These are phyloP conservation scores for Erigeron canadensis DNA, from an alignment of 129 eudicot genomes.

Conservation along the genomic window DNA sequence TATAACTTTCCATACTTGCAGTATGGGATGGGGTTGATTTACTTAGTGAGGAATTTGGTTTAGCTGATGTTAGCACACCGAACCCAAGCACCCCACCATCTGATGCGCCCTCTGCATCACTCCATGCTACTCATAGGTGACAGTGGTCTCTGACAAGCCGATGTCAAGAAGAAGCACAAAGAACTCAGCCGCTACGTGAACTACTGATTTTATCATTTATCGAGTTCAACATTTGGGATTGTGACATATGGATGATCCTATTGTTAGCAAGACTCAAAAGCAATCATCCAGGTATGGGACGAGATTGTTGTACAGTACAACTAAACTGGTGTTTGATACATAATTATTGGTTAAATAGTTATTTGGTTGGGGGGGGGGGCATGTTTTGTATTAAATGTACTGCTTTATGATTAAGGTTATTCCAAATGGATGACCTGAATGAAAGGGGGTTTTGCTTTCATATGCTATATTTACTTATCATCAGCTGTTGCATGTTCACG, in stretches of 20 bases:
- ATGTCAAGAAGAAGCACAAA: constrained; percentile 1
- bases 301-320: constrained; percentile 35
- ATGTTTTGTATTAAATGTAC: constrained; percentile 12
- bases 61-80: constrained; percentile 43
- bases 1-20: background rate
- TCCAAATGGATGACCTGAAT: too few species aligned
- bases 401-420: background rate
- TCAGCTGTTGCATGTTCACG: too few species aligned
- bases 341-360: constrained; percentile 16
- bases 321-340: constrained; percentile 24
- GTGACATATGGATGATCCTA: background rate
- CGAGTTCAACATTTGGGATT: background rate
- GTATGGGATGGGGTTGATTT: constrained; percentile 49
- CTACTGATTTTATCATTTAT: background rate
- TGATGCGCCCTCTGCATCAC: constrained; percentile 33
- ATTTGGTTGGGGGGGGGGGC: background rate
- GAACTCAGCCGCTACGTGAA: background rate
- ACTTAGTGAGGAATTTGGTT: constrained; percentile 44
- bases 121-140: constrained; percentile 43
- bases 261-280: background rate
- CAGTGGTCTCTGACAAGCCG: background rate
- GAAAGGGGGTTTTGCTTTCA: too few species aligned
- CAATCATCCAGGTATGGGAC: constrained; percentile 15
- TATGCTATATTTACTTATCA: too few species aligned
- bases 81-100: constrained; percentile 29